Percentiles rank a stretch among this genome's conserved stretches.
Evolutionary conservation across 345 rosid species (phyloP).

Genomic region (Psidium guajava): DNA sequence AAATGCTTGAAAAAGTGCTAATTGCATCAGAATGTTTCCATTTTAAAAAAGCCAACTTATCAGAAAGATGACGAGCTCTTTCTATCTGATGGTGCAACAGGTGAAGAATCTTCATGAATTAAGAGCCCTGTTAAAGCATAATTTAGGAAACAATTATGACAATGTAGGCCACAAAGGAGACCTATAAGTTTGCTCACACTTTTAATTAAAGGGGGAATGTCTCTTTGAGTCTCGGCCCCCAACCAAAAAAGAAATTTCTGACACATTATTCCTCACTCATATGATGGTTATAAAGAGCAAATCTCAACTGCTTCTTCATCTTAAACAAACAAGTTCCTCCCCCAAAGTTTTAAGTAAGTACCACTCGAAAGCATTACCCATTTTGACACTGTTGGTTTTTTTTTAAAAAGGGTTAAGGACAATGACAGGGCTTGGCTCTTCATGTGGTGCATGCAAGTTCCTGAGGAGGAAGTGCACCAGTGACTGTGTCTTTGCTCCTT

Average conservation of each 20-base stretch:
- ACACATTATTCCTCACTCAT: neutral
- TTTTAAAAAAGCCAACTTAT: conserved; percentile 15
- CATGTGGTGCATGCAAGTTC: conserved; percentile 85
- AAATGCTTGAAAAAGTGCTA: neutral
- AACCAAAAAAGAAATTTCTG: conserved; percentile 3
- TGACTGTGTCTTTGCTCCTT: conserved; percentile 66
- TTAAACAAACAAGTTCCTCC: conserved; percentile 3
- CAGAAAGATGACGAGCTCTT: conserved; percentile 23
- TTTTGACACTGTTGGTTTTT: conserved; percentile 4
- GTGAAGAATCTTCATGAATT: conserved; percentile 7
- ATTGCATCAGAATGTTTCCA: conserved; percentile 9
- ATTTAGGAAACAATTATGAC: conserved; percentile 24
- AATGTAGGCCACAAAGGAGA: conserved; percentile 57
- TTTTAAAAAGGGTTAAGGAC: conserved; percentile 18
- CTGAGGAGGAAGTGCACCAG: conserved; percentile 59
- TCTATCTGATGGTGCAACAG: neutral
- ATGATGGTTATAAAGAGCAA: conserved; percentile 29
- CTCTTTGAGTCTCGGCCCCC: conserved; percentile 8
- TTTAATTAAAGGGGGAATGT: conserved; percentile 22
- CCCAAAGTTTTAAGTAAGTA: neutral
- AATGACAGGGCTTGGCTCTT: conserved; percentile 69
- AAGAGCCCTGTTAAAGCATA: conserved; percentile 15
- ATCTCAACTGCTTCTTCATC: conserved; percentile 14
- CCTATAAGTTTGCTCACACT: conserved; percentile 32
- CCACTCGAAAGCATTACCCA: conserved; percentile 6